Conservation (phyloP, 257 asterid genomes). For the Thymus quinquecostatus region DNA sequence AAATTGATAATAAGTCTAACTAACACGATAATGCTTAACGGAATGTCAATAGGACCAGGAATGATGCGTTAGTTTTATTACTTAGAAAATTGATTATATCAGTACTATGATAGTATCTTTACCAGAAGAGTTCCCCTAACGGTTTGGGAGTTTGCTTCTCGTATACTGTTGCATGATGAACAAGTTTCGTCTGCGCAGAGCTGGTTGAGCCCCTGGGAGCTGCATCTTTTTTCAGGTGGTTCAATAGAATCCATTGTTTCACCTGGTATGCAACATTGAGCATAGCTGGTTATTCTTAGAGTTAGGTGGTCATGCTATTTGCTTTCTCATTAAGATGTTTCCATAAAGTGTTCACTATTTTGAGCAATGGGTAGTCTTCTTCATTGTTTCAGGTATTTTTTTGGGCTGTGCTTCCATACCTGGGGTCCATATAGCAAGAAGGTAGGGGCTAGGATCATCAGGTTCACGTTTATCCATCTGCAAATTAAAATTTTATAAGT, state of each 20-base stretch:
- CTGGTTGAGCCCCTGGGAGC: slow-evolving; percentile 59
- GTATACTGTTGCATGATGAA: slow-evolving; percentile 79
- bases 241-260: slow-evolving; percentile 84
- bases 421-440: slow-evolving; percentile 98
- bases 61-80: slow-evolving; percentile 8
- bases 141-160: slow-evolving; percentile 83
- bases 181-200: slow-evolving; percentile 83
- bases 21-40: slow-evolving; percentile 1
- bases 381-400: background rate
- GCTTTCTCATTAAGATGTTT: slow-evolving; percentile 2
- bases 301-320: slow-evolving; percentile 11
- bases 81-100: slow-evolving; percentile 12
- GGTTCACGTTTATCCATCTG: slow-evolving; percentile 91
- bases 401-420: slow-evolving; percentile 50
- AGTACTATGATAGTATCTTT: slow-evolving; percentile 28
- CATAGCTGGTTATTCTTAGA: slow-evolving; percentile 24
- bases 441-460: slow-evolving; percentile 92
- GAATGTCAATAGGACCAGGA: slow-evolving; percentile 14
- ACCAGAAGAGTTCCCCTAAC: slow-evolving; percentile 98
- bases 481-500: slow-evolving; percentile 35
- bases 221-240: slow-evolving; percentile 83
- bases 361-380: slow-evolving; percentile 5
- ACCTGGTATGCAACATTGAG: slow-evolving; percentile 51
- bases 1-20: background rate
- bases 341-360: slow-evolving; percentile 7